Base-by-base conservation (phyloP, 768 basidiomycete species). In the Sutorius australiensis region DNA sequence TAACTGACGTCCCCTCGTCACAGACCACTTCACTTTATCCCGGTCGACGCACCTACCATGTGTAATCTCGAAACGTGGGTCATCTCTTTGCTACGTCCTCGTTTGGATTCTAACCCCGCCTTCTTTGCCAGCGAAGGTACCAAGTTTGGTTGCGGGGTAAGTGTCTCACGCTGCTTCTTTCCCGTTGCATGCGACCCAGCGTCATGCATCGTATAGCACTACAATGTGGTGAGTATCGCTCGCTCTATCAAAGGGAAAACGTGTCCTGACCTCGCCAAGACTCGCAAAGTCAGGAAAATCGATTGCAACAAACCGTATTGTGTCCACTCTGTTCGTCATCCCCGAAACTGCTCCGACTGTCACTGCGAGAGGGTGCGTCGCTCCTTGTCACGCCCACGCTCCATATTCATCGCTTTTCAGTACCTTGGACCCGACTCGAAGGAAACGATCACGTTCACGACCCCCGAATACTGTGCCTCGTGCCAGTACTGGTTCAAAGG, bases 381-480 rank as follows among this genome's bases (percentile, higher is more conserved):
- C 32, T n/a, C 19, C 30, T 7, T 4, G 30, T 43, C 44, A 38
- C 51, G 33, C 28, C 47, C 17, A 11, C 42, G 28, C 27, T 31
- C 33, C 39, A 41, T 24, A 21, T 58, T 62, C 27, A 59, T 31
- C 41, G 4, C 37, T 11, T 21, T 4, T 30, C 53, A 53, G 89
- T 88, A 84, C 64, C 76, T 77, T 59, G 87, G 86, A 19, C 89
- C 89, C 1, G 89, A 91, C 60, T 70, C 71, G 39, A 77, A 75
- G 49, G 87, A 92, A 67, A 81, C 73, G 3, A 75, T 87, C 53
- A 80, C 79, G 0, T 61, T 69, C 21, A 68, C 70, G 43, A 82
- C 78, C 3, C 64, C 70, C 50, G 80, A 80, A 1, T 85, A 79
- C 62, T 86, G 84, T 60, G 53, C 57, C n/a, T 70, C 77, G 33